These are phyloP conservation scores for Epichloe gansuensis DNA, from an alignment of 2,329 filamentous ascomycete genomes.

Conservation along the genomic window DNA sequence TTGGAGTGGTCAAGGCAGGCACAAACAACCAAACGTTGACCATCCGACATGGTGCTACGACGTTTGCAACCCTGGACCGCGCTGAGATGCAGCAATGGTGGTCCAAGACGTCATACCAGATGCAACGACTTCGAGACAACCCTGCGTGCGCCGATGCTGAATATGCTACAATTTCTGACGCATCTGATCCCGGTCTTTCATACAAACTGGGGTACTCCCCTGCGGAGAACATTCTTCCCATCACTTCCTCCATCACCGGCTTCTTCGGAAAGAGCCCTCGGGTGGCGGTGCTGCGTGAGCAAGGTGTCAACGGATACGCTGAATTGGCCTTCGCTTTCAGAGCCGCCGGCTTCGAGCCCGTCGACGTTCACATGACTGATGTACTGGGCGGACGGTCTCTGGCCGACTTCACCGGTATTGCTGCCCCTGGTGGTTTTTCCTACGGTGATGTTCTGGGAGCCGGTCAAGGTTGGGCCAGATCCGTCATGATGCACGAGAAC, in stretches of 20 bases:
- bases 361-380: constrained; percentile 96
- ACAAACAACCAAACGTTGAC: constrained; percentile 67
- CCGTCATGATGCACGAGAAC: constrained; percentile 72
- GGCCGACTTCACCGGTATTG: constrained; percentile 71
- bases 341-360: constrained; percentile 75
- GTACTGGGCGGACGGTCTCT: constrained; percentile 70
- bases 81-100: constrained; percentile 73
- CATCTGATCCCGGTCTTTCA: constrained; percentile 66
- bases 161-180: constrained; percentile 60
- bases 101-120: constrained; percentile 76
- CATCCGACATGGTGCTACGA: constrained; percentile 56
- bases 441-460: constrained; percentile 79
- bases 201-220: constrained; percentile 76
- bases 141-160: constrained; percentile 76
- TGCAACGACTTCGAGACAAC: constrained; percentile 87
- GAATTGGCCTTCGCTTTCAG: constrained; percentile 97
- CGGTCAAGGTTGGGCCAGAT: constrained; percentile 94
- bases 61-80: constrained; percentile 57
- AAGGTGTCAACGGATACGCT: constrained; percentile 90
- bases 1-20: constrained; percentile 59
- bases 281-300: constrained; percentile 87
- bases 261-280: constrained; percentile 49
- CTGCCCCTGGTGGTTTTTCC: constrained; percentile 93
- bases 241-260: constrained; percentile 31
- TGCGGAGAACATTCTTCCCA: constrained; percentile 59